Evolutionary conservation across 352 stramenopile genomes (phyloP).

Genomic region (Pythium insidiosum): DNA sequence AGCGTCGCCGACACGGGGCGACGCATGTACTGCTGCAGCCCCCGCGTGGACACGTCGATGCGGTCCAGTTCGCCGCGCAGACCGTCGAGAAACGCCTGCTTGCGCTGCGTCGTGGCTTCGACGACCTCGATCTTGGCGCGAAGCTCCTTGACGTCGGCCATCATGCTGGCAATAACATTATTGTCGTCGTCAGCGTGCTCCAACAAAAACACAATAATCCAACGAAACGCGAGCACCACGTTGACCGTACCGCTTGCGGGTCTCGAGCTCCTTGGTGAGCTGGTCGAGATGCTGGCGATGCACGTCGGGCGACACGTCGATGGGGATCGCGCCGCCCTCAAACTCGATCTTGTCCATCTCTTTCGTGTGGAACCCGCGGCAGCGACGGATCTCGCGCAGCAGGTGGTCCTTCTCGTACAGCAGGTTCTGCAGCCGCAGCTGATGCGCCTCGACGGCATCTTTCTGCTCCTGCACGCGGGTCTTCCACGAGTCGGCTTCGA

Average conservation of each 20-base stretch:
- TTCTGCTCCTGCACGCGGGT: conserved; percentile 66
- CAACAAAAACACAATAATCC: too few species aligned
- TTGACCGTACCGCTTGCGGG: conserved; percentile 46
- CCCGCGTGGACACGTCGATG: conserved; percentile 52
- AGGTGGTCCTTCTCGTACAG: conserved; percentile 82
- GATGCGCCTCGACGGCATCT: conserved; percentile 59
- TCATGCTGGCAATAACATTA: conserved; percentile 31
- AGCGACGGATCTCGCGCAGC: conserved; percentile 67
- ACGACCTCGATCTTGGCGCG: conserved; percentile 54
- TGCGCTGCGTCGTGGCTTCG: conserved; percentile 38
- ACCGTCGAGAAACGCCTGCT: conserved; percentile 50
- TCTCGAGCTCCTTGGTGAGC: conserved; percentile 52
- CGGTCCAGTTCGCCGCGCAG: conserved; percentile 36
- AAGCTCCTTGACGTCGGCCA: conserved; percentile 46
- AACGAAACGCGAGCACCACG: too few species aligned
- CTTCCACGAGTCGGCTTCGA: conserved; percentile 56
- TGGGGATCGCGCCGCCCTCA: conserved; percentile 35
- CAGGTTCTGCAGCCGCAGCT: conserved; percentile 75
- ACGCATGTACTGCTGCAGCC: conserved; percentile 55
- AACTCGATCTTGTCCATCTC: conserved; percentile 82
- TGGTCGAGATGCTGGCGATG: conserved; percentile 61
- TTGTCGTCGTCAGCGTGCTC: too few species aligned
- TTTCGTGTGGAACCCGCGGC: conserved; percentile 58
- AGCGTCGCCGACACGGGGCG: conserved; percentile 30
- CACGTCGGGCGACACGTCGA: conserved; percentile 35